A percentile compares a stretch with the other conserved stretches of the same genome.
These are phyloP conservation scores for Hericium coralloides DNA, from an alignment of 768 basidiomycete genomes.

Conservation along the genomic window DNA sequence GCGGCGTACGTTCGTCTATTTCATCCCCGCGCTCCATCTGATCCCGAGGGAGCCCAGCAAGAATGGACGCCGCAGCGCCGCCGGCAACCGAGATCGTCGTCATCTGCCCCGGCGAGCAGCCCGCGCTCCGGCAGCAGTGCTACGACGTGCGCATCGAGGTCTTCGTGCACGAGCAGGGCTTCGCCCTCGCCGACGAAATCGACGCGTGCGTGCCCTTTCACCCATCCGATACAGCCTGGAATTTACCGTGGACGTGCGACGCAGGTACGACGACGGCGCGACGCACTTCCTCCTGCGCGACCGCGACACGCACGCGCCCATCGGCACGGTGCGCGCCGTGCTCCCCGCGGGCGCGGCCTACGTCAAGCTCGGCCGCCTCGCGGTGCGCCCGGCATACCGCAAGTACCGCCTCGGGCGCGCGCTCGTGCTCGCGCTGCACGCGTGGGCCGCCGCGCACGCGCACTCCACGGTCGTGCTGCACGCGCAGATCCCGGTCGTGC, in stretches of 20 bases:
- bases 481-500: slow-evolving; percentile 64
- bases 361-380: slow-evolving; percentile 70
- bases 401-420: slow-evolving; percentile 52
- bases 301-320: slow-evolving; percentile 45
- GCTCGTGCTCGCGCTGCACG: slow-evolving; percentile 56
- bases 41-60: background rate
- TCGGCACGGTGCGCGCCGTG: slow-evolving; percentile 61
- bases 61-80: background rate
- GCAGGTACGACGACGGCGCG: slow-evolving; percentile 52
- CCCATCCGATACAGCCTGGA: slow-evolving; percentile 1
- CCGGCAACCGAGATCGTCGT: slow-evolving; percentile 48
- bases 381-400: slow-evolving; percentile 59
- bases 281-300: slow-evolving; percentile 70
- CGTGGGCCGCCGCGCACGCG: slow-evolving; percentile 45
- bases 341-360: slow-evolving; percentile 30
- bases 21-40: background rate
- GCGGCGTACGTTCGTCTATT: background rate
- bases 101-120: slow-evolving; percentile 30
- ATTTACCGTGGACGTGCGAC: slow-evolving; percentile 1
- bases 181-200: slow-evolving; percentile 65
- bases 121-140: slow-evolving; percentile 54
- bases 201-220: slow-evolving; percentile 47
- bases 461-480: slow-evolving; percentile 36
- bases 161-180: slow-evolving; percentile 60
- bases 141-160: slow-evolving; percentile 51